Evolutionary conservation across 768 basidiomycete species (phyloP).

Genomic region (Psilocybe azurescens): DNA sequence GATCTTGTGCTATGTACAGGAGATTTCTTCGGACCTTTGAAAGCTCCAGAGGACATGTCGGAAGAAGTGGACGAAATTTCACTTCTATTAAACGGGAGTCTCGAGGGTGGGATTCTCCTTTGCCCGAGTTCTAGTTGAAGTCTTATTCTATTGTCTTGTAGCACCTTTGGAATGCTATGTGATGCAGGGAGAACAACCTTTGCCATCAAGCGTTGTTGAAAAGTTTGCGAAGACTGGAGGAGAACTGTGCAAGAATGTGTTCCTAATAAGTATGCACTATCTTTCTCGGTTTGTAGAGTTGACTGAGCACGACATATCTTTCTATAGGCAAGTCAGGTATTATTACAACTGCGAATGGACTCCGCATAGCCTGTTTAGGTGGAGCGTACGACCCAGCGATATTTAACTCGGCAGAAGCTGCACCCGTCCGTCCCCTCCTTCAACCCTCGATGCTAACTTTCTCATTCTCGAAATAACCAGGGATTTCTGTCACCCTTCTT

Average conservation of each 20-base stretch:
- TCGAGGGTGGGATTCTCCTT: constrained; percentile 58
- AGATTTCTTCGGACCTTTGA: constrained; percentile 82
- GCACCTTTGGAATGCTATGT: constrained; percentile 92
- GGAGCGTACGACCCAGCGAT: constrained; percentile 72
- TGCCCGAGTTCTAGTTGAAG: constrained; percentile 18
- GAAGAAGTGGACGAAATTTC: constrained; percentile 39
- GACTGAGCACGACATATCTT: constrained; percentile 10
- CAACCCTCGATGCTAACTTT: constrained; percentile 1
- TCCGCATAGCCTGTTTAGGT: constrained; percentile 87
- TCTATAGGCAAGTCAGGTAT: constrained; percentile 78
- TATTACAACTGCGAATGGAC: constrained; percentile 77
- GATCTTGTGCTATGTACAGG: constrained; percentile 81
- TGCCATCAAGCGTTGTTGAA: constrained; percentile 76
- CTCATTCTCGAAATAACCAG: constrained; percentile 36
- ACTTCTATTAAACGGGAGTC: constrained; percentile 66
- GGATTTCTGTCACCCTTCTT: constrained; percentile 83
- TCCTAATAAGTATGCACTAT: constrained; percentile 74
- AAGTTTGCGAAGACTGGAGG: constrained; percentile 79
- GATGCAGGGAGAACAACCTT: constrained; percentile 81
- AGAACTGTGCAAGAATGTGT: constrained; percentile 82
- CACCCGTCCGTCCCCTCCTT: constrained; percentile 54
- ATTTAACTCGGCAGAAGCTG: constrained; percentile 61
- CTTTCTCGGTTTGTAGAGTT: background rate
- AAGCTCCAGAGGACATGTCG: constrained; percentile 32
- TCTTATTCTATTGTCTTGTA: constrained; percentile 31